phyloP scores from a whole-genome alignment of 2,329 filamentous ascomycete genomes.

The Colletotrichum lindemuthianum region DNA sequence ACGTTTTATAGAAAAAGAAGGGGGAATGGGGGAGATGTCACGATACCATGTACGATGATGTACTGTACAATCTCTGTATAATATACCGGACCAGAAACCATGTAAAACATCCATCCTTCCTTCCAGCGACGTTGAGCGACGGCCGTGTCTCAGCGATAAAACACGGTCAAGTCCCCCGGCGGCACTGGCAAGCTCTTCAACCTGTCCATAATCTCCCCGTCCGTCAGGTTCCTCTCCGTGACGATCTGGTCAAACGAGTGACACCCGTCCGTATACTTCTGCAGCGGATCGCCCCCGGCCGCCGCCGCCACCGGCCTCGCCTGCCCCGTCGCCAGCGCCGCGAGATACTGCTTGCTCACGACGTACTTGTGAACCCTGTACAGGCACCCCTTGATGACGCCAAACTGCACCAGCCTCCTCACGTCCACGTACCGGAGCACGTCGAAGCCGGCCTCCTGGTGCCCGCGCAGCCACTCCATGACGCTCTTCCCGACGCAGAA shows the following conservation, averaged over 20 bases:
- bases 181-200: conserved; percentile 67
- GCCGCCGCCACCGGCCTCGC: conserved; percentile 50
- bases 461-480: conserved; percentile 84
- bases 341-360: conserved; percentile 72
- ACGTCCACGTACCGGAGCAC: conserved; percentile 84
- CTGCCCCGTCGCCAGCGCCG: conserved; percentile 64
- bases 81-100: neutral
- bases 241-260: conserved; percentile 87
- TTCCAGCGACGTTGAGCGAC: neutral
- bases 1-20: neutral
- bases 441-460: conserved; percentile 72
- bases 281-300: conserved; percentile 61
- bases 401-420: conserved; percentile 92
- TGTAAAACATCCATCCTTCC: conserved; percentile 25
- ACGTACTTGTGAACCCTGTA: conserved; percentile 95
- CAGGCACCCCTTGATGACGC: conserved; percentile 92
- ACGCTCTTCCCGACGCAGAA: conserved; percentile 86
- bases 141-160: conserved; percentile 55
- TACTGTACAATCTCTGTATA: conserved; percentile 6
- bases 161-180: conserved; percentile 62
- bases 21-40: neutral
- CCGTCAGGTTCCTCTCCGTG: conserved; percentile 76
- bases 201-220: conserved; percentile 75
- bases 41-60: conserved; percentile 30
- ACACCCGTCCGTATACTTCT: conserved; percentile 77